phyloP scores from a whole-genome alignment of 2,329 filamentous ascomycete genomes.

The Aphanoascus verrucosus region DNA sequence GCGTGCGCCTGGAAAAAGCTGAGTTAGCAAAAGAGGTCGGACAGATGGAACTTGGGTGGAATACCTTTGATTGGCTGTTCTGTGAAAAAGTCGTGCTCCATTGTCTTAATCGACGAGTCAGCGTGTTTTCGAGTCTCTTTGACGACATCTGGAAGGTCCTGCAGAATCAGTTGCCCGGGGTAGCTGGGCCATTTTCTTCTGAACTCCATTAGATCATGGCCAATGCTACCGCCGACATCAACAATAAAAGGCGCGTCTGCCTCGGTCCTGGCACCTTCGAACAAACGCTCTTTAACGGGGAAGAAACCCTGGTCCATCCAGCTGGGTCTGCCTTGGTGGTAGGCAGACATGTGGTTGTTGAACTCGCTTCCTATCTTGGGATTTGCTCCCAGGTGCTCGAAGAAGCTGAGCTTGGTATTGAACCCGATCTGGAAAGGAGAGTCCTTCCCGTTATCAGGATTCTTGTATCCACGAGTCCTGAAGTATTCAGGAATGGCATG shows the following conservation, averaged over 20 bases:
- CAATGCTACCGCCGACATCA: constrained; percentile 36
- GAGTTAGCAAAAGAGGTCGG: background rate
- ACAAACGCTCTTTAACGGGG: background rate
- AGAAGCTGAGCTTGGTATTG: constrained; percentile 22
- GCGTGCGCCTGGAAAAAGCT: constrained; percentile 24
- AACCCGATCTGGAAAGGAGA: constrained; percentile 23
- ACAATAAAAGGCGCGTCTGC: constrained; percentile 26
- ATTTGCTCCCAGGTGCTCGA: constrained; percentile 21
- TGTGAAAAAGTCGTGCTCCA: constrained; percentile 40
- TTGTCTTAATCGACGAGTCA: constrained; percentile 19
- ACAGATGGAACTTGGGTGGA: background rate
- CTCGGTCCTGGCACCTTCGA: background rate
- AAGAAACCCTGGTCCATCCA: constrained; percentile 10
- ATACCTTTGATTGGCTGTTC: constrained; percentile 39
- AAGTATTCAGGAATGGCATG: constrained; percentile 22
- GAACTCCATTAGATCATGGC: constrained; percentile 35
- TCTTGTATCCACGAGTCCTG: constrained; percentile 21
- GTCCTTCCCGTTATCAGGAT: constrained; percentile 21
- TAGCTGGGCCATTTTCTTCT: constrained; percentile 27
- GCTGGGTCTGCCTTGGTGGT: constrained; percentile 7
- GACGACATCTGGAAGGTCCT: constrained; percentile 38
- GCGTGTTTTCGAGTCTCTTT: constrained; percentile 19
- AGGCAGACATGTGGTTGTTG: constrained; percentile 17
- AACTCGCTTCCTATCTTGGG: constrained; percentile 19
- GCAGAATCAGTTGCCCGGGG: constrained; percentile 38